Conservation (phyloP, 1,284 basidiomycete species). For the Ustilago hordei region DNA sequence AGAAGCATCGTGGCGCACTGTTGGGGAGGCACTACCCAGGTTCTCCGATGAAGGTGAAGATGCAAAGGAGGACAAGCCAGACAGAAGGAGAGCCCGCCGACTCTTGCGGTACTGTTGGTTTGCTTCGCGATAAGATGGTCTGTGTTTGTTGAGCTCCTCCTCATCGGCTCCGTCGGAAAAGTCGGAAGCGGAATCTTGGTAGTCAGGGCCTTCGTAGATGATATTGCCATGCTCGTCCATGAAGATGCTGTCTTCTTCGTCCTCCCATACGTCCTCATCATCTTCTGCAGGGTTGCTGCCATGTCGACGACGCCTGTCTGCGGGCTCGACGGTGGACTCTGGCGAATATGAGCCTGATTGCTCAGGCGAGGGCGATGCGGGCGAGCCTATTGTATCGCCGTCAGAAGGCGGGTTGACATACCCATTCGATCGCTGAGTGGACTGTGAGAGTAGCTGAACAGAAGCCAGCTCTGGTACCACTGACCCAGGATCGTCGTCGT, state of each 20-base stretch:
- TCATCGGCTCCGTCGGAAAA: conserved; percentile 28
- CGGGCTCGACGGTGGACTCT: conserved; percentile 17
- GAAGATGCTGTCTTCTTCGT: conserved; percentile 36
- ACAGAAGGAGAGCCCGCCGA: conserved; percentile 45
- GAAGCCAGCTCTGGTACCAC: background rate
- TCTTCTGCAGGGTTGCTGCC: conserved; percentile 20
- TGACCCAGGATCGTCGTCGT: background rate
- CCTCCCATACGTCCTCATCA: conserved; percentile 52
- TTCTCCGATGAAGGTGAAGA: conserved; percentile 40
- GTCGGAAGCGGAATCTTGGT: conserved; percentile 41
- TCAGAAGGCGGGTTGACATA: background rate
- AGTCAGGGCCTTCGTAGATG: conserved; percentile 28
- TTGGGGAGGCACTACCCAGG: conserved; percentile 18
- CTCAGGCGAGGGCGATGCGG: background rate
- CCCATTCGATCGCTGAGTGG: background rate
- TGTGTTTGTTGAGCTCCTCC: conserved; percentile 29
- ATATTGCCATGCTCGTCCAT: conserved; percentile 38
- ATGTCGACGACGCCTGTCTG: conserved; percentile 2
- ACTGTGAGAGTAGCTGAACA: background rate
- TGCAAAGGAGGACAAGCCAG: conserved; percentile 41
- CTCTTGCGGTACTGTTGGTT: conserved; percentile 50
- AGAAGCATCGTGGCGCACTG: conserved; percentile 22
- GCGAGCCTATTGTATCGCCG: background rate
- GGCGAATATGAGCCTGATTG: conserved; percentile 10
- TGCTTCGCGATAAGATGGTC: conserved; percentile 44